Evolutionary conservation across 495 filamentous ascomycete genomes (phyloP), one percentile per base, ranked within the genome.

Genomic region (Talaromyces borbonicus): DNA sequence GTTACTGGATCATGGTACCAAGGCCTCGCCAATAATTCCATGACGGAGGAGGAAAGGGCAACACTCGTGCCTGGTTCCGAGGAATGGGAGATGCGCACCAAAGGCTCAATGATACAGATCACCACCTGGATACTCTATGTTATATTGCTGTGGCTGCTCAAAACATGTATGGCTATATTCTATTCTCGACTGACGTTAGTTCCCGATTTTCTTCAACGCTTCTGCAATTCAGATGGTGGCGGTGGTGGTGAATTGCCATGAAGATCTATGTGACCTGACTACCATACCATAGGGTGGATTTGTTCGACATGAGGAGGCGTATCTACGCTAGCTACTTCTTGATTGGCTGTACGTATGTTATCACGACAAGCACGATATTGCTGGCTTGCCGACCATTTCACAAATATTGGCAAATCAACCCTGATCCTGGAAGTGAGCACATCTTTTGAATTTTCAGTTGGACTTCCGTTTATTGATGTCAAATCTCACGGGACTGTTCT

Each of bases 61-160:
- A 32, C 48, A 3, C 48, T 78, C 9, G 66, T 74, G 5, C 1
- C 32, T 5, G 32, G 32, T 18, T 36, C 32, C 8, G 19, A 36
- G 32, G n/a, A n/a, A n/a, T n/a, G n/a, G n/a, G n/a, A n/a, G n/a
- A n/a, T n/a, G n/a, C n/a, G n/a, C n/a, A n/a, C n/a, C n/a, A 62
- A 58, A 24, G 73, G 72, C 0, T 72, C 71, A 1, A 77, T 76
- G 43, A 63, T 64, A 8, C 70, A 78, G 41, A 55, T 79, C 0
- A 58, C 67, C 3, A 71, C 72, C 6, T 77, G 75, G 73, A 69
- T 67, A 19, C 54, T 68, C 0, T 79, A 78, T 35, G 66, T 63
- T 2, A 60, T 67, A 23, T 56, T 72, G 18, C 55, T 80, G 1
- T 80, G 74, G 72, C 49, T 59, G 0, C 49, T 79, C 38, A 80